Percentiles rank a stretch among this genome's conserved stretches.
phyloP scores from a whole-genome alignment of 1,139 yeast species.

The Saccharomycopsis crataegensis region DNA sequence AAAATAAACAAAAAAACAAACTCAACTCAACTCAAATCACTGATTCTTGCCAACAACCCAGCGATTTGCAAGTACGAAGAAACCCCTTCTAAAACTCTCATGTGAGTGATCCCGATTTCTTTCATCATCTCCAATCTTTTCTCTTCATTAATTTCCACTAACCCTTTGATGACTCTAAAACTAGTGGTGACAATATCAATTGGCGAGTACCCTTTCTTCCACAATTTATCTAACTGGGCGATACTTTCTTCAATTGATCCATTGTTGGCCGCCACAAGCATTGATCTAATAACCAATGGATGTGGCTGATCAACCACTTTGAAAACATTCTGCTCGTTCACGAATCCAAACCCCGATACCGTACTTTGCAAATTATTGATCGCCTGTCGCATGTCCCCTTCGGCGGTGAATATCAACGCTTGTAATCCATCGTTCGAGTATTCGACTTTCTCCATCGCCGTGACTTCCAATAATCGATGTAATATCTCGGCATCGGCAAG shows the following conservation, averaged over 20 bases:
- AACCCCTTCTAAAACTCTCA: conserved; percentile 92
- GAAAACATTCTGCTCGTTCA: conserved; percentile 85
- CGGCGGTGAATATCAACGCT: conserved; percentile 93
- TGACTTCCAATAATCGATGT: conserved; percentile 65
- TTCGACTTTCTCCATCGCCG: conserved; percentile 62
- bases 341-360: conserved; percentile 87
- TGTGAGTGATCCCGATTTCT: conserved; percentile 83
- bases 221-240: conserved; percentile 57
- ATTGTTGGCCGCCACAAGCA: conserved; percentile 49
- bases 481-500: conserved; percentile 80
- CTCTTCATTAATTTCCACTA: conserved; percentile 61
- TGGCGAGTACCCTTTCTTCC: conserved; percentile 91
- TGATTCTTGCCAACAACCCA: conserved; percentile 65
- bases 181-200: conserved; percentile 89
- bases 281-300: conserved; percentile 75
- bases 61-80: conserved; percentile 78
- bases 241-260: conserved; percentile 61
- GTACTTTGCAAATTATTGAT: conserved; percentile 90
- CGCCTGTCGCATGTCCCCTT: conserved; percentile 99
- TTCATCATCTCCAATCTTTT: conserved; percentile 68
- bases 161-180: conserved; percentile 76
- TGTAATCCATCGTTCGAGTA: conserved; percentile 87
- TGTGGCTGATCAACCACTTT: conserved; percentile 96
- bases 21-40: background rate
- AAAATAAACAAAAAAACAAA: background rate